phyloP scores from a whole-genome alignment of 2,329 filamentous ascomycete species.

The Elsinoe arachidis region DNA sequence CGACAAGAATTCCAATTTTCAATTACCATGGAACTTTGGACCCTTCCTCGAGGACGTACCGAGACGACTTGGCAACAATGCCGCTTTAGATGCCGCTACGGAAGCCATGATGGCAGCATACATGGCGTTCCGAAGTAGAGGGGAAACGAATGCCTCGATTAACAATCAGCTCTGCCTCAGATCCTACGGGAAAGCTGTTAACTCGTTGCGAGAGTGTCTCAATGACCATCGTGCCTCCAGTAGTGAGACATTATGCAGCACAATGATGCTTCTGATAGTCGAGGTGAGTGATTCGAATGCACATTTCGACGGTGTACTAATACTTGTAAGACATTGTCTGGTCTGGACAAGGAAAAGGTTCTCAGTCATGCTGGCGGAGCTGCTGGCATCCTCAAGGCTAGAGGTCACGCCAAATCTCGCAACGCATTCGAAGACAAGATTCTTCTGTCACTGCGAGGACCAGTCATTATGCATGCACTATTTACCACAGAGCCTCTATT shows the following conservation, averaged over 20 bases:
- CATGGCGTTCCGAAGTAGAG: not conserved
- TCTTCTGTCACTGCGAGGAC: slow-evolving; percentile 6
- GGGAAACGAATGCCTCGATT: not conserved
- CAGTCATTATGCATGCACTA: slow-evolving; percentile 10
- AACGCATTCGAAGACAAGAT: slow-evolving; percentile 11
- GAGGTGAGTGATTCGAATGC: not conserved
- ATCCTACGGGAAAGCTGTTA: slow-evolving; percentile 2
- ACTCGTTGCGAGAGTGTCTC: slow-evolving; percentile 4
- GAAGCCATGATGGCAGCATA: slow-evolving; percentile 11
- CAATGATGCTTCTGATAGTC: slow-evolving; percentile 11
- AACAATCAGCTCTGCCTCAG: slow-evolving; percentile 2
- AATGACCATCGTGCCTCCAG: slow-evolving; percentile 1
- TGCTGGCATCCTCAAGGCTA: slow-evolving; percentile 8
- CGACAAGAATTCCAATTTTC: not conserved
- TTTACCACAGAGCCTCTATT: slow-evolving; percentile 2
- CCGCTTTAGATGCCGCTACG: slow-evolving; percentile 12
- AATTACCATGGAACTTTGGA: slow-evolving; percentile 11
- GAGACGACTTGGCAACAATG: slow-evolving; percentile 8
- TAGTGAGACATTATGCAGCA: slow-evolving; percentile 12
- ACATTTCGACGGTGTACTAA: not conserved
- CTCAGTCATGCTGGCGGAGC: slow-evolving; percentile 13
- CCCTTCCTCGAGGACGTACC: slow-evolving; percentile 13
- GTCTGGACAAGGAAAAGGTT: not conserved
- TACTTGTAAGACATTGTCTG: not conserved
- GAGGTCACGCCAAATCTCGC: not conserved